These are phyloP conservation scores for Cyclotella distinguenda DNA, from an alignment of 108 stramenopile species.

Conservation along the genomic window DNA sequence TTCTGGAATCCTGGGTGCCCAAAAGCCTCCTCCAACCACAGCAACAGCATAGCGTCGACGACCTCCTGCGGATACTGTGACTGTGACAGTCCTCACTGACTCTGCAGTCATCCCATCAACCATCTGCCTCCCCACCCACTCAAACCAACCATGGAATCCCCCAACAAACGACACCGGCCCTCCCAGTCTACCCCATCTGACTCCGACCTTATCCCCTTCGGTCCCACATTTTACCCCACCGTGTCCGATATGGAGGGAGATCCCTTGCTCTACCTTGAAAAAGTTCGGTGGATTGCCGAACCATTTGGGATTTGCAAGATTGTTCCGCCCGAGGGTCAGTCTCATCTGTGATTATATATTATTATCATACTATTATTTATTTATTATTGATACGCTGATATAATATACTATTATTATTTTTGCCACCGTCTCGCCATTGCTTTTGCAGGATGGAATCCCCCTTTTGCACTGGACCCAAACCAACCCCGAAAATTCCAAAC, in stretches of 20 bases:
- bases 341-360: background rate
- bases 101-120: too few relatives aligned
- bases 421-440: background rate
- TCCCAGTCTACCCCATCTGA: background rate
- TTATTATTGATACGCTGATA: too few relatives aligned
- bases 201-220: conserved; percentile 46
- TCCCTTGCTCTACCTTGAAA: conserved; percentile 85
- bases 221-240: conserved; percentile 83
- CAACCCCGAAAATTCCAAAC: conserved; percentile 71
- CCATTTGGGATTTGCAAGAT: conserved; percentile 95
- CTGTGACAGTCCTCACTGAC: too few relatives aligned
- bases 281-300: conserved; percentile 85
- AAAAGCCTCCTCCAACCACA: too few relatives aligned
- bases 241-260: conserved; percentile 82
- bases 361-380: too few relatives aligned
- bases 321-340: conserved; percentile 94
- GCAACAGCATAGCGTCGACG: too few relatives aligned
- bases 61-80: too few relatives aligned
- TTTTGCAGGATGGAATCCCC: conserved; percentile 51
- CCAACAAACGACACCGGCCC: too few relatives aligned
- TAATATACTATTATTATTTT: too few relatives aligned
- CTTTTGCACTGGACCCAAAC: conserved; percentile 64
- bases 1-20: too few relatives aligned
- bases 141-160: too few relatives aligned
- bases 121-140: too few relatives aligned